phyloP scores from a whole-genome alignment of 495 filamentous ascomycete genomes.

The Apodospora peruviana region DNA sequence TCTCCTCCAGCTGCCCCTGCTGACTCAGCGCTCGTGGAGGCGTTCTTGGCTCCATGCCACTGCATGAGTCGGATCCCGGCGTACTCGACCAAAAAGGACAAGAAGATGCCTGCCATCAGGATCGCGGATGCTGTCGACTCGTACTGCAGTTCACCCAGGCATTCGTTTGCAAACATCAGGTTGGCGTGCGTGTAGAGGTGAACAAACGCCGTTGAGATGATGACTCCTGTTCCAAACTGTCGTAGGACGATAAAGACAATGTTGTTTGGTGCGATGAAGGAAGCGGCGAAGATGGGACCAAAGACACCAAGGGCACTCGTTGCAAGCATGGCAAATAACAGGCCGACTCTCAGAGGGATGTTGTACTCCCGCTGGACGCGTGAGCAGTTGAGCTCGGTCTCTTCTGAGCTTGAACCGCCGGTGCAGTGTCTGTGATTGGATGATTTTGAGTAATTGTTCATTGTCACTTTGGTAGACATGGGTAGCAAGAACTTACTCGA shows the following conservation, averaged over 20 bases:
- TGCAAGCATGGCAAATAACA: constrained; percentile 47
- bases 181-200: constrained; percentile 62
- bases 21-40: constrained; percentile 1
- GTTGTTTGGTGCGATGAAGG: constrained; percentile 21
- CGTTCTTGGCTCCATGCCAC: constrained; percentile 25
- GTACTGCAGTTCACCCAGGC: constrained; percentile 54
- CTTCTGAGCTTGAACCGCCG: constrained; percentile 25
- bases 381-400: constrained; percentile 30
- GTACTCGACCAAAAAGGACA: constrained; percentile 58
- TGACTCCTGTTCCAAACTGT: constrained; percentile 71
- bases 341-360: constrained; percentile 51
- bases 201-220: constrained; percentile 66
- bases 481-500: constrained; percentile 42
- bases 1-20: background rate
- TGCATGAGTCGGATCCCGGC: constrained; percentile 46
- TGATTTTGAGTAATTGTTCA: background rate
- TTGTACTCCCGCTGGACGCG: constrained; percentile 51
- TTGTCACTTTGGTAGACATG: background rate
- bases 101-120: constrained; percentile 59
- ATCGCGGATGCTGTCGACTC: constrained; percentile 58
- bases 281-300: constrained; percentile 37
- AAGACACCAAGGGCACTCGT: constrained; percentile 31
- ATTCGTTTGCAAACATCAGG: constrained; percentile 59
- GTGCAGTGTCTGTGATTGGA: constrained; percentile 42
- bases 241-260: constrained; percentile 49